These are phyloP conservation scores for Cryptococcus sp. DNA, from an alignment of 1,284 basidiomycete genomes.

Conservation along the genomic window DNA sequence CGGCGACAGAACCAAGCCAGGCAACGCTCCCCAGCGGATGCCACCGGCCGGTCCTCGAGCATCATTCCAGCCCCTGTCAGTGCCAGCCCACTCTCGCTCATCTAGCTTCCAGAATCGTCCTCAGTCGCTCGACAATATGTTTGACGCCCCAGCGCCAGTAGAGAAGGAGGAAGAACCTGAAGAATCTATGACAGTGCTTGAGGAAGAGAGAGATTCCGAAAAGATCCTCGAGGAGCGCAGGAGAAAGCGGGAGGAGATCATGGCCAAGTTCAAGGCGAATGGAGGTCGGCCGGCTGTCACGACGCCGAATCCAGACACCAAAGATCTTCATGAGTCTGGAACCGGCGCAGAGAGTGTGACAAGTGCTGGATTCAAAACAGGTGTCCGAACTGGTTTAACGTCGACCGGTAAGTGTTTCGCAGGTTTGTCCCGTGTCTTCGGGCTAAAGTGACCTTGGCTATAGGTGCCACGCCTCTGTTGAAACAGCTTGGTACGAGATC, in stretches of 20 bases:
- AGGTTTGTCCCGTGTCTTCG: not conserved
- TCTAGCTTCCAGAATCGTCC: conserved; percentile 1
- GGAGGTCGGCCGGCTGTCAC: conserved; percentile 23
- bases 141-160: conserved; percentile 1
- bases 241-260: conserved; percentile 76
- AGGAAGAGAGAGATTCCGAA: conserved; percentile 66
- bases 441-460: not conserved
- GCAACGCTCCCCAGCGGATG: not conserved
- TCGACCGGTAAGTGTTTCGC: conserved; percentile 28
- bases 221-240: conserved; percentile 74
- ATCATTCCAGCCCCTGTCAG: conserved; percentile 26
- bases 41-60: conserved; percentile 12
- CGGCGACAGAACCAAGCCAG: not conserved
- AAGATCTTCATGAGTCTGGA: conserved; percentile 15
- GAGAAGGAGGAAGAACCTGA: conserved; percentile 47
- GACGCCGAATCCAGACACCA: conserved; percentile 4
- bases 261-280: conserved; percentile 70
- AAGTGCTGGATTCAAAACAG: conserved; percentile 36
- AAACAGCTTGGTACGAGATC: conserved; percentile 38
- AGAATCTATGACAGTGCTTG: conserved; percentile 43
- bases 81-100: conserved; percentile 23
- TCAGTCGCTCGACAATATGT: conserved; percentile 5
- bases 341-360: conserved; percentile 42
- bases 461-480: conserved; percentile 42
- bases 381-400: conserved; percentile 17